phyloP scores from a whole-genome alignment of 1,284 basidiomycete species.

The Ustilago loliicola region DNA sequence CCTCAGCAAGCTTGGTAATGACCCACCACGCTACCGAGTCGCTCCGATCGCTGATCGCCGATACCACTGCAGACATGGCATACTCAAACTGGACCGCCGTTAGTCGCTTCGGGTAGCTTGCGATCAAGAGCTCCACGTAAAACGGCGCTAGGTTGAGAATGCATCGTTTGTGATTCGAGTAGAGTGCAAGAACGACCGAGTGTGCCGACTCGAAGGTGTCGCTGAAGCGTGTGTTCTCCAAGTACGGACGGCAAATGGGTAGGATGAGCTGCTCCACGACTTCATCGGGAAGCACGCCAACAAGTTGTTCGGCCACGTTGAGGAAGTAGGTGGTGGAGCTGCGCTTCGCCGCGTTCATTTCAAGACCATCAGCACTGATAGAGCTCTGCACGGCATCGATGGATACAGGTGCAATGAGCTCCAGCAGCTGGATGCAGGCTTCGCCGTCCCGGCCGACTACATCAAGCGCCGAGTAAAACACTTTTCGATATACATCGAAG shows the following conservation, averaged over 20 bases:
- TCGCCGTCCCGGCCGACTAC: conserved; percentile 64
- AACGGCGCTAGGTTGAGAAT: conserved; percentile 62
- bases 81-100: conserved; percentile 56
- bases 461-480: conserved; percentile 67
- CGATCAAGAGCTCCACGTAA: conserved; percentile 62
- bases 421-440: conserved; percentile 53
- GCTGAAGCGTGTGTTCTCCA: conserved; percentile 57
- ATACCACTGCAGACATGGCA: conserved; percentile 61
- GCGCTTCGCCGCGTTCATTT: conserved; percentile 38
- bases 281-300: conserved; percentile 55
- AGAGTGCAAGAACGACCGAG: conserved; percentile 64
- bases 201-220: conserved; percentile 69
- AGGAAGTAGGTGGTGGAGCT: conserved; percentile 59
- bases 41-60: conserved; percentile 58
- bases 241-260: conserved; percentile 58
- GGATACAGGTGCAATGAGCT: conserved; percentile 31
- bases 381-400: conserved; percentile 9
- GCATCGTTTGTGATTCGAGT: conserved; percentile 47
- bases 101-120: conserved; percentile 45
- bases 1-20: conserved; percentile 51
- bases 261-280: conserved; percentile 60
- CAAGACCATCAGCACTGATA: conserved; percentile 10
- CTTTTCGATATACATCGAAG: conserved; percentile 65
- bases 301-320: conserved; percentile 65
- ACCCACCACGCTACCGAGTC: conserved; percentile 66